phyloP scores from a whole-genome alignment of 2,329 filamentous ascomycete species.

The Trichophyton schoenleinii region DNA sequence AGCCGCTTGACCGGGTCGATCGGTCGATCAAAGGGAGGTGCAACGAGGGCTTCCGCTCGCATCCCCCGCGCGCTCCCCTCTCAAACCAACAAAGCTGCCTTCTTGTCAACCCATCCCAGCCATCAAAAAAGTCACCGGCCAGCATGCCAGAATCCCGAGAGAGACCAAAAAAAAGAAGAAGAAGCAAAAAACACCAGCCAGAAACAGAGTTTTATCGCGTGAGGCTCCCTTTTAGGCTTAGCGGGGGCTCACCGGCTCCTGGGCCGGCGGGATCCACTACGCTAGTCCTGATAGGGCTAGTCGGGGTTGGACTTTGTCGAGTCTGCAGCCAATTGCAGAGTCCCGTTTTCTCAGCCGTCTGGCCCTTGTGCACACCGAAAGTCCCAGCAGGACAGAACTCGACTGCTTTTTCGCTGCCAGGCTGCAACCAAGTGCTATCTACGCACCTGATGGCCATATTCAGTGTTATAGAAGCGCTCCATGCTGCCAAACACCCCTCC shows the following conservation, averaged over 20 bases:
- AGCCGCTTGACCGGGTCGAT: neutral
- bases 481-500: neutral
- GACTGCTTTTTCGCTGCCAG: neutral
- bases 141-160: neutral
- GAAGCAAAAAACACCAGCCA: neutral
- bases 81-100: neutral
- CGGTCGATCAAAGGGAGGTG: neutral
- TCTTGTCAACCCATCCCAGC: too few species aligned
- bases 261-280: neutral
- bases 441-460: neutral
- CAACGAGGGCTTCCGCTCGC: neutral
- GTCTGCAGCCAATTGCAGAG: neutral
- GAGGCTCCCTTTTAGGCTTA: neutral
- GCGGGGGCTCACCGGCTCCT: neutral
- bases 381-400: neutral
- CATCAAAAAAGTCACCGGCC: too few species aligned
- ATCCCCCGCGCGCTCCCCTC: neutral
- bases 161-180: neutral
- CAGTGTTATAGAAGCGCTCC: neutral
- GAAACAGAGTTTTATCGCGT: constrained; percentile 3
- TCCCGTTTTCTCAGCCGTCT: neutral
- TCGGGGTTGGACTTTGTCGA: neutral
- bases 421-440: neutral
- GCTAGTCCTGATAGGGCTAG: neutral
- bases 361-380: neutral